A percentile compares a stretch with the other conserved stretches of the same genome.
These are phyloP conservation scores for Sutorius australiensis DNA, from an alignment of 768 basidiomycete genomes.

Conservation along the genomic window DNA sequence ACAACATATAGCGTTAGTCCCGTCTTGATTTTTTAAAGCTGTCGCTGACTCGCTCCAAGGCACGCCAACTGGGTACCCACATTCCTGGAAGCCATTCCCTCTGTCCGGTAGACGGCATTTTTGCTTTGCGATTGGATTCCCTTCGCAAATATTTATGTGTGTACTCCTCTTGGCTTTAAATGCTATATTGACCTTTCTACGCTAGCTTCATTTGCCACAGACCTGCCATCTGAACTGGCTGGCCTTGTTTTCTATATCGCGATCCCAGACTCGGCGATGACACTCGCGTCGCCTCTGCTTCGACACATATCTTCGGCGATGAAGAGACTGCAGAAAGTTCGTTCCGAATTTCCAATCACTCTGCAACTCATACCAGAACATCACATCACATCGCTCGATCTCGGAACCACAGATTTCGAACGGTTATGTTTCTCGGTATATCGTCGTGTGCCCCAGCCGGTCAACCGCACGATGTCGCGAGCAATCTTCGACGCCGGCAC, in stretches of 20 bases:
- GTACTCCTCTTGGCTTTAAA: constrained; percentile 9
- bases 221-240: constrained; percentile 35
- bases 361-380: constrained; percentile 75
- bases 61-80: constrained; percentile 58
- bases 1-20: constrained; percentile 55
- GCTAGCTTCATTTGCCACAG: constrained; percentile 48
- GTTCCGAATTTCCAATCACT: constrained; percentile 47
- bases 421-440: constrained; percentile 65
- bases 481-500: constrained; percentile 40
- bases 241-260: constrained; percentile 67
- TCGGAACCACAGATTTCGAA: constrained; percentile 31
- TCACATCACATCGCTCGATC: constrained; percentile 40
- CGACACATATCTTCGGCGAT: constrained; percentile 64
- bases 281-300: constrained; percentile 61
- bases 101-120: constrained; percentile 52
- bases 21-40: background rate
- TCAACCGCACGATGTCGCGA: constrained; percentile 60
- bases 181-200: constrained; percentile 1
- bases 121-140: constrained; percentile 63
- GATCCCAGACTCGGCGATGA: constrained; percentile 56
- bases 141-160: constrained; percentile 65
- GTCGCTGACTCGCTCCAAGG: constrained; percentile 36
- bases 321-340: constrained; percentile 51
- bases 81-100: constrained; percentile 45
- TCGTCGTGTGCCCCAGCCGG: constrained; percentile 59